Base-by-base conservation (phyloP, 208 protist species). In the Acanthamoeba castellanii region DNA sequence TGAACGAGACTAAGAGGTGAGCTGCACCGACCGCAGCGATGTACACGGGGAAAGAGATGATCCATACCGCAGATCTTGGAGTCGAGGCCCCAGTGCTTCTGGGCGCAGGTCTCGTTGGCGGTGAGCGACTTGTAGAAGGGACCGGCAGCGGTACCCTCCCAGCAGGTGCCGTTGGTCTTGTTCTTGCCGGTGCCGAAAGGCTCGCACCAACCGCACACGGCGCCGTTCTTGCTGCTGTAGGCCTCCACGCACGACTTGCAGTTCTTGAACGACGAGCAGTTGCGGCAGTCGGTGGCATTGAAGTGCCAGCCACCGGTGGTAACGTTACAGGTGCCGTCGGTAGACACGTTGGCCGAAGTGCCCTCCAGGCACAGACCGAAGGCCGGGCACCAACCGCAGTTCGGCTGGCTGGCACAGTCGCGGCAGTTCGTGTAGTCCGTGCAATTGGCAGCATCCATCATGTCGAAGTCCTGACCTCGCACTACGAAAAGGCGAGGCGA, bases 251-350 rank as follows among this genome's bases (percentile, higher is more conserved):
- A 82, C 18, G 74, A 82, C 74, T 82, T 82, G 74, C 74, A 82
- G 74, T 82, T 52, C 37, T 34, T 82, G 74, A 82, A 82, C 74
- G 74, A 45, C 74, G 74, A 82, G 74, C 74, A 82, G 74, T 82
- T 82, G 45, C 74, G 74, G 74, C 74, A 82, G 7, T 82, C 37
- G 25, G 74, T 55, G 34, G 30, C 74, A 37, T 82, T 82, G 74
- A 55, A 82, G 74, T 82, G 74, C 74, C 74, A 82, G 45, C 74
- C 74, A 37, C 45, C 42, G 45, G 30, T 45, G 11, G 74, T 72
- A 14, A 72, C 74, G 74, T 82, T 82, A 37, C 74, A 82, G 42
- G 45, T 34, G 5, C 74, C 74, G 74, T 82, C 37, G 25, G 74
- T n/a, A 27, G 74, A 82, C 45, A 27, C 34, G 74, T 82, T 50